Conservation (phyloP, 2,329 filamentous ascomycete species). For the Polytolypa hystricis region DNA sequence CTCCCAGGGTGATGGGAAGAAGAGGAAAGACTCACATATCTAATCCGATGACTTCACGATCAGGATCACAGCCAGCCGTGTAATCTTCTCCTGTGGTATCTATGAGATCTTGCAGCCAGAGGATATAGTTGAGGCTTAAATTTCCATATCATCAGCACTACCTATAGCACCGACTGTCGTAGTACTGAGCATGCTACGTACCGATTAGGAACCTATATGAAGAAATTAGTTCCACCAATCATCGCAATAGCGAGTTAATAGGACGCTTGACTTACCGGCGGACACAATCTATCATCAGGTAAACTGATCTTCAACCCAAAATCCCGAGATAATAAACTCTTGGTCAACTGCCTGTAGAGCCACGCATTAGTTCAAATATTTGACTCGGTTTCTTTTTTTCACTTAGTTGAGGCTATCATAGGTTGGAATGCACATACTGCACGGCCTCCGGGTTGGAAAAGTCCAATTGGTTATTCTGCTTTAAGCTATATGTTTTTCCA, state of each 20-base stretch:
- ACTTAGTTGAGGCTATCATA: background rate
- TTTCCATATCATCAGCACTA: background rate
- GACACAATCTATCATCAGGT: conserved; percentile 70
- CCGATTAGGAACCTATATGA: conserved; percentile 35
- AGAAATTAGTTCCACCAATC: too few species aligned
- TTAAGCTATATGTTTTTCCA: conserved; percentile 41
- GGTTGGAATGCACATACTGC: conserved; percentile 40
- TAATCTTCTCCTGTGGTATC: conserved; percentile 51
- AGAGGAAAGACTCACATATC: conserved; percentile 50
- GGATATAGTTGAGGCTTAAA: conserved; percentile 71
- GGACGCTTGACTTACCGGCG: conserved; percentile 49
- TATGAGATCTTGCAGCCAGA: conserved; percentile 75
- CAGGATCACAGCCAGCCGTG: conserved; percentile 40
- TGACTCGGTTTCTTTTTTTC: conserved; percentile 1
- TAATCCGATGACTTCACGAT: conserved; percentile 54
- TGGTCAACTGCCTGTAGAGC: conserved; percentile 58
- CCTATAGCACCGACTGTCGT: background rate
- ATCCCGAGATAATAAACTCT: conserved; percentile 61
- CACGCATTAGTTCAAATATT: background rate
- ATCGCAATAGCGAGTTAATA: too few species aligned
- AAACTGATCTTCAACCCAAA: conserved; percentile 63
- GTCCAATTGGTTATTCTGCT: conserved; percentile 53
- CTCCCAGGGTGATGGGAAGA: background rate
- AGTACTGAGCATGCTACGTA: conserved; percentile 12
- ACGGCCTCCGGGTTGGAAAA: conserved; percentile 70